These are phyloP conservation scores for Teratosphaeria epicoccoides DNA, from an alignment of 2,329 filamentous ascomycete genomes.

Conservation along the genomic window DNA sequence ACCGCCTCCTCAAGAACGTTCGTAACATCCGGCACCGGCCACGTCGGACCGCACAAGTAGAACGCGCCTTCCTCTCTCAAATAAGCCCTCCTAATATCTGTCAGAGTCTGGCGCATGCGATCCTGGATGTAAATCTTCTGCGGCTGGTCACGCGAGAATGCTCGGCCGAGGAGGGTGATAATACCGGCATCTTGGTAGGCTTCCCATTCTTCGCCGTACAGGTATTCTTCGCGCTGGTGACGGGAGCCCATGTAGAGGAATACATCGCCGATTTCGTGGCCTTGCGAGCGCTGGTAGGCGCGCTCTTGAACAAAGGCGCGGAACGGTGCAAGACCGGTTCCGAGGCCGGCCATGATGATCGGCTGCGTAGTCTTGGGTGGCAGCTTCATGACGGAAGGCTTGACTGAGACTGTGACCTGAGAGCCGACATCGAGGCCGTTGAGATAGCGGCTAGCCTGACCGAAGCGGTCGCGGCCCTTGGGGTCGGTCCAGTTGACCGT, in stretches of 20 bases:
- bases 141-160: constrained; percentile 92
- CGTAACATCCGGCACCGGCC: constrained; percentile 96
- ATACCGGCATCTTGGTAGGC: constrained; percentile 92
- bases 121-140: constrained; percentile 99
- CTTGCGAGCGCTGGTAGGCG: constrained; percentile 94
- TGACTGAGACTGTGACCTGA: constrained; percentile 82
- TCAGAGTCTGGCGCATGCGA: constrained; percentile 80
- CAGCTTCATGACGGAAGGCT: constrained; percentile 99
- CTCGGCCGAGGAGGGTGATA: constrained; percentile 83
- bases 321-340: constrained; percentile 97
- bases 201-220: constrained; percentile 99
- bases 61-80: constrained; percentile 81
- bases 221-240: constrained; percentile 95
- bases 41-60: constrained; percentile 95
- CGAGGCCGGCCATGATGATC: constrained; percentile 98
- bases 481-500: constrained; percentile 93
- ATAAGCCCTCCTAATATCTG: constrained; percentile 76
- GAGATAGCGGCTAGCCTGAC: constrained; percentile 87
- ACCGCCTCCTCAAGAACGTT: constrained; percentile 90
- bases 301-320: constrained; percentile 97
- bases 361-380: constrained; percentile 76
- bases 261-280: constrained; percentile 86
- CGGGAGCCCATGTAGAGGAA: constrained; percentile 94
- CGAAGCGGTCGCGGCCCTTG: constrained; percentile 76
- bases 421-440: constrained; percentile 63